Evolutionary conservation across 2,329 filamentous ascomycete species (phyloP).

Genomic region (Microsporum ferrugineum): DNA sequence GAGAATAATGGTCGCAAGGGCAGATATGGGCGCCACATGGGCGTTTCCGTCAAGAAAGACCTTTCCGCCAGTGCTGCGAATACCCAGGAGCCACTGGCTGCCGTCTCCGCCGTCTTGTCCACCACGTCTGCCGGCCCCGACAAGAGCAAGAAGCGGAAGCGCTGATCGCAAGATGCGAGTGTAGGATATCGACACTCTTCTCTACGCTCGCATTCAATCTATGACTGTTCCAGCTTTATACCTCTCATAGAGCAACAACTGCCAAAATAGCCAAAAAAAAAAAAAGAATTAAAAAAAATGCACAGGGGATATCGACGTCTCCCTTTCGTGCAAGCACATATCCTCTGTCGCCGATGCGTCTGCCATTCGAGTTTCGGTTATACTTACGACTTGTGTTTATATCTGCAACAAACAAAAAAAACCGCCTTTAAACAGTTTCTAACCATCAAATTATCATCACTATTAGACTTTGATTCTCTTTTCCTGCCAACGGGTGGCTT

Average conservation of each 20-base stretch:
- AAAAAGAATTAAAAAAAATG: neutral
- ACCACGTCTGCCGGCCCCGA: constrained; percentile 33
- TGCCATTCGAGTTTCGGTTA: constrained; percentile 1
- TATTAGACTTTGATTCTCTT: neutral
- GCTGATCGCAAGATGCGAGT: constrained; percentile 28
- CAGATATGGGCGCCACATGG: constrained; percentile 65
- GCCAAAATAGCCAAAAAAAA: neutral
- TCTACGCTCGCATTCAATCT: neutral
- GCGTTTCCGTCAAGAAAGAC: constrained; percentile 52
- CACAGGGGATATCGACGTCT: neutral
- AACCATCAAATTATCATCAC: constrained; percentile 1
- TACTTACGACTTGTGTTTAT: neutral
- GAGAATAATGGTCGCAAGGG: constrained; percentile 96
- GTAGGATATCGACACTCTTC: neutral
- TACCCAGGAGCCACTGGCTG: constrained; percentile 42
- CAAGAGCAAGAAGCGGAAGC: constrained; percentile 61
- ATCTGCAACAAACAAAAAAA: neutral
- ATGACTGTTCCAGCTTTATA: neutral
- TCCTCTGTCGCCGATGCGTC: neutral
- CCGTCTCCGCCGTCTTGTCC: constrained; percentile 21
- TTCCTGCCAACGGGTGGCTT: neutral
- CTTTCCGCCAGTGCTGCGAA: constrained; percentile 30
- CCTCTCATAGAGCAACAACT: neutral
- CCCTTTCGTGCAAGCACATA: neutral
- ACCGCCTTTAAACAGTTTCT: neutral